These are phyloP conservation scores for Fusarium tupiense DNA, from an alignment of 2,329 filamentous ascomycete genomes.

Conservation along the genomic window DNA sequence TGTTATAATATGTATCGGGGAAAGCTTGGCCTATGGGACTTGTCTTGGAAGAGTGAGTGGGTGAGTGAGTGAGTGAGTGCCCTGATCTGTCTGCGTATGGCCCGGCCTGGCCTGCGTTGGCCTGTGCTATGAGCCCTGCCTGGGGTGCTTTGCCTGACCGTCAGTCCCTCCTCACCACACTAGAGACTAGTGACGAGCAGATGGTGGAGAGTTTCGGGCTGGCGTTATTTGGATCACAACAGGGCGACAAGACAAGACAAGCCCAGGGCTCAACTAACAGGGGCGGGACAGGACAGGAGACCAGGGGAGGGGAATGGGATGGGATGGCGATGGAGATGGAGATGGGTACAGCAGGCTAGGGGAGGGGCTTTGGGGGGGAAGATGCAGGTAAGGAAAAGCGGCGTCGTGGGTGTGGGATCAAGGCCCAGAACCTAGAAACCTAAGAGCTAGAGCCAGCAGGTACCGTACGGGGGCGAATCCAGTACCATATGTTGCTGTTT, in stretches of 20 bases:
- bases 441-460: conserved; percentile 1
- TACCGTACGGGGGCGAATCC: conserved; percentile 11
- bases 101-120: background rate
- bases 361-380: background rate
- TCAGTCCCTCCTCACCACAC: conserved; percentile 27
- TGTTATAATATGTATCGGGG: conserved; percentile 1
- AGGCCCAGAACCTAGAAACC: conserved; percentile 39
- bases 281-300: conserved; percentile 16
- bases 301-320: background rate
- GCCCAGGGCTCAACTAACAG: conserved; percentile 35
- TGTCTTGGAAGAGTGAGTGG: background rate
- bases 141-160: conserved; percentile 24
- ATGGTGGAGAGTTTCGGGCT: conserved; percentile 42
- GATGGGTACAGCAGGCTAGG: background rate
- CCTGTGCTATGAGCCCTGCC: conserved; percentile 5
- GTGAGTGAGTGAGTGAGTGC: background rate
- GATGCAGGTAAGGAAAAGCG: conserved; percentile 44
- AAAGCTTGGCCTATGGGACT: conserved; percentile 4
- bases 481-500: background rate
- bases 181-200: conserved; percentile 35
- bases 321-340: conserved; percentile 2
- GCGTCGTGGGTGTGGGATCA: conserved; percentile 38
- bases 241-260: conserved; percentile 31
- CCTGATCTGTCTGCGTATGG: conserved; percentile 8
- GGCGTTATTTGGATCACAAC: conserved; percentile 43